phyloP scores from a whole-genome alignment of 805 yeast species.

The Starmerella bacillaris region DNA sequence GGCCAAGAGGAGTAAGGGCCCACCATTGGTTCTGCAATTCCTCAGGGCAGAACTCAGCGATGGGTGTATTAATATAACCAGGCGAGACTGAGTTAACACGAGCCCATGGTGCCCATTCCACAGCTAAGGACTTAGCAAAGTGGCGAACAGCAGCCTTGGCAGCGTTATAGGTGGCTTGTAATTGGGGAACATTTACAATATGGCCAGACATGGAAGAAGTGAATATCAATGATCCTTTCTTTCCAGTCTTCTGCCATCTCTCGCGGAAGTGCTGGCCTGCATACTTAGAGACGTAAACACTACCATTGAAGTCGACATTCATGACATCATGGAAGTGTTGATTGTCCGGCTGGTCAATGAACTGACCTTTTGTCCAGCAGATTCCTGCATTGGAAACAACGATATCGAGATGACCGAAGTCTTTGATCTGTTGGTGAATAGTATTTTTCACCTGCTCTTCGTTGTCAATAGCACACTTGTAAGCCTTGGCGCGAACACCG shows the following conservation, averaged over 20 bases:
- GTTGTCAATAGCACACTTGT: conserved; percentile 41
- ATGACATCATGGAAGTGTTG: conserved; percentile 55
- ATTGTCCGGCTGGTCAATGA: conserved; percentile 32
- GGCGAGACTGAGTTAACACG: conserved; percentile 69
- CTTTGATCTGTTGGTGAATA: conserved; percentile 35
- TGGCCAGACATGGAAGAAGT: conserved; percentile 86
- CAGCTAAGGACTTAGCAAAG: conserved; percentile 57
- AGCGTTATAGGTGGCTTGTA: conserved; percentile 72
- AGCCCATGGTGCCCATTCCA: conserved; percentile 83
- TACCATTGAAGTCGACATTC: conserved; percentile 61
- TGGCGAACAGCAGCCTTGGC: conserved; percentile 74
- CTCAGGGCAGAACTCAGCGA: conserved; percentile 32
- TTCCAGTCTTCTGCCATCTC: conserved; percentile 27
- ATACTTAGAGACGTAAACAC: conserved; percentile 59
- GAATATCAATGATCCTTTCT: conserved; percentile 58
- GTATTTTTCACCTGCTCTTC: conserved; percentile 32
- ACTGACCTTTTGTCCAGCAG: conserved; percentile 55
- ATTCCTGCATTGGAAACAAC: conserved; percentile 85
- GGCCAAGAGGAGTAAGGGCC: conserved; percentile 31
- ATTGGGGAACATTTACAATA: conserved; percentile 71
- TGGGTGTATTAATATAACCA: conserved; percentile 67
- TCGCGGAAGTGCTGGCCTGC: conserved; percentile 55
- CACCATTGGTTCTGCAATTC: conserved; percentile 36
- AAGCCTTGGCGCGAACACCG: conserved; percentile 44
- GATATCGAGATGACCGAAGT: conserved; percentile 65